These are phyloP conservation scores for Alternaria sp. DNA, from an alignment of 2,329 filamentous ascomycete genomes.

Conservation along the genomic window DNA sequence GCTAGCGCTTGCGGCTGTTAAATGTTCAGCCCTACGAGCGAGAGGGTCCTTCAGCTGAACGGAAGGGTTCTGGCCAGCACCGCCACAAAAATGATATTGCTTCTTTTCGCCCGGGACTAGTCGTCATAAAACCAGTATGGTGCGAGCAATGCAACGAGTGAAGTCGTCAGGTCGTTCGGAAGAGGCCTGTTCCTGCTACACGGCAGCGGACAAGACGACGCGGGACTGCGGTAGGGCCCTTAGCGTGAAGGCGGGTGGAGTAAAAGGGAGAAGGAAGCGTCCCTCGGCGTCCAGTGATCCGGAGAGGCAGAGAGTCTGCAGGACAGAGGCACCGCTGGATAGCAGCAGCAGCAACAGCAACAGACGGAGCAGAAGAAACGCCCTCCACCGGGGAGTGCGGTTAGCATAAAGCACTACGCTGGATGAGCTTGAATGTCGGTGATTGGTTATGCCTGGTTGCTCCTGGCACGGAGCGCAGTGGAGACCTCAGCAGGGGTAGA, in stretches of 20 bases:
- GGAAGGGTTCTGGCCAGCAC: constrained; percentile 28
- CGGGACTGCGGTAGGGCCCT: constrained; percentile 26
- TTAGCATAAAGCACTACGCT: constrained; percentile 42
- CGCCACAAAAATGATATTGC: constrained; percentile 28
- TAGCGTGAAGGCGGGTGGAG: constrained; percentile 28
- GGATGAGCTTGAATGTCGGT: constrained; percentile 28
- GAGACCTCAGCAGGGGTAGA: constrained; percentile 30
- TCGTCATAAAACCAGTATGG: constrained; percentile 8
- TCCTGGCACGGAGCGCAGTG: constrained; percentile 36
- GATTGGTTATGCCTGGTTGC: constrained; percentile 33
- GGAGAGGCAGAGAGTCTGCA: constrained; percentile 1
- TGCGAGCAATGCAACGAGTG: constrained; percentile 3
- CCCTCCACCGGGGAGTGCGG: constrained; percentile 36
- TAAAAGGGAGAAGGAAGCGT: constrained; percentile 13
- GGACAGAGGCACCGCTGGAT: constrained; percentile 19
- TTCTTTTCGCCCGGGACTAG: constrained; percentile 4
- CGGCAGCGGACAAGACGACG: constrained; percentile 30
- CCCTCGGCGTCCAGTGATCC: constrained; percentile 1
- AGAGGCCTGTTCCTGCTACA: constrained; percentile 39
- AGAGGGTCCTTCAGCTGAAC: constrained; percentile 19
- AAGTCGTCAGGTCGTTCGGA: constrained; percentile 6
- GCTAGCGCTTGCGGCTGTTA: constrained; percentile 18
- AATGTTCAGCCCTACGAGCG: constrained; percentile 10
- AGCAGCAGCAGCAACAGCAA: constrained; percentile 12
- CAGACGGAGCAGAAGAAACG: constrained; percentile 29